phyloP scores from a whole-genome alignment of 2,329 filamentous ascomycete genomes.

The Botryotinia calthae region DNA sequence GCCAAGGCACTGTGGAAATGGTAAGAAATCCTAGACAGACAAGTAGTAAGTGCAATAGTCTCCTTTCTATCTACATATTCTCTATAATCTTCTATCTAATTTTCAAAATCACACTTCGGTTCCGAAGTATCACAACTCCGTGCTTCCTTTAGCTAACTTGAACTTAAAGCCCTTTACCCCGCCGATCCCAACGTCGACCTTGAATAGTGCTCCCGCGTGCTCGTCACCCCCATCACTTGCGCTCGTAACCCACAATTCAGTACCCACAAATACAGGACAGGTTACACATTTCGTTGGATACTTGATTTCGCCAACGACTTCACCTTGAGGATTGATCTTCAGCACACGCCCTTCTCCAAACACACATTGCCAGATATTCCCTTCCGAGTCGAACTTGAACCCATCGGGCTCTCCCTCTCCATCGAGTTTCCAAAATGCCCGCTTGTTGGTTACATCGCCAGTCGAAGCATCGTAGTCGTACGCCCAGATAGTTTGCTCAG shows the following conservation, averaged over 20 bases:
- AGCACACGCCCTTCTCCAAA: slow-evolving; percentile 76
- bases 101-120: neutral
- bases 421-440: slow-evolving; percentile 66
- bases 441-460: slow-evolving; percentile 64
- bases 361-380: slow-evolving; percentile 86
- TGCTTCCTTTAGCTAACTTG: slow-evolving; percentile 41
- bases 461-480: slow-evolving; percentile 69
- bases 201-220: slow-evolving; percentile 70
- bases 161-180: slow-evolving; percentile 65
- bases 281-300: slow-evolving; percentile 78
- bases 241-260: slow-evolving; percentile 74
- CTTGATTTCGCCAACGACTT: slow-evolving; percentile 69
- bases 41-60: neutral
- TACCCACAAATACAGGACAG: slow-evolving; percentile 76
- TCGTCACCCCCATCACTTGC: slow-evolving; percentile 64
- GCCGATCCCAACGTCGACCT: slow-evolving; percentile 70
- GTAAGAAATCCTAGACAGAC: too few relatives aligned
- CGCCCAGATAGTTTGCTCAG: slow-evolving; percentile 65
- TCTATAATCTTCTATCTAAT: neutral
- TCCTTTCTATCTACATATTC: neutral
- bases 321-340: slow-evolving; percentile 63
- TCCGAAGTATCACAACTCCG: slow-evolving; percentile 10
- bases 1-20: neutral
- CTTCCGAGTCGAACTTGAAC: slow-evolving; percentile 77
- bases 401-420: slow-evolving; percentile 73